Conservation (phyloP, 441 rosid species). For the Brassica hybrid region DNA sequence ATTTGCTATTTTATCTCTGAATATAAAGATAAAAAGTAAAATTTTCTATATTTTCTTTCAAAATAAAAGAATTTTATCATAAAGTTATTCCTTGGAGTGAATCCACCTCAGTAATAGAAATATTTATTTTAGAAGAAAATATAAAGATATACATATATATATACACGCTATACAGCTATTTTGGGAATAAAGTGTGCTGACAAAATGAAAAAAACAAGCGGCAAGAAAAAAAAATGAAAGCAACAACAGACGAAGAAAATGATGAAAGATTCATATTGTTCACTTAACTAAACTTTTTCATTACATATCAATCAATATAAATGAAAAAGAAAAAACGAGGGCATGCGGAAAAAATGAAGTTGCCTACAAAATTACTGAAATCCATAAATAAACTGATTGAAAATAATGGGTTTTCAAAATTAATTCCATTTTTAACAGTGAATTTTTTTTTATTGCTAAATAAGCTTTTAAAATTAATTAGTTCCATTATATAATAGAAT, state of each 20-base stretch:
- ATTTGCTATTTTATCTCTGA: too few species aligned
- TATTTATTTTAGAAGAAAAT: too few species aligned
- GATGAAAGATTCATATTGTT: slow-evolving; percentile 8
- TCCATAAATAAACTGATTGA: background rate
- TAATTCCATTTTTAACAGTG: background rate
- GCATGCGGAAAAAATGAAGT: background rate
- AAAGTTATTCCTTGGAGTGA: too few species aligned
- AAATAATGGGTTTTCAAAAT: background rate
- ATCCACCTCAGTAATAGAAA: too few species aligned
- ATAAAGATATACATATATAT: too few species aligned
- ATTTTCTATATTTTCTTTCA: too few species aligned
- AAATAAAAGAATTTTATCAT: too few species aligned
- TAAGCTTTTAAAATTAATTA: background rate
- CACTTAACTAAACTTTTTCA: slow-evolving; percentile 6
- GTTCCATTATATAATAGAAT: background rate
- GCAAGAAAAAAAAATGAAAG: slow-evolving; percentile 22
- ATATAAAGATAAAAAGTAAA: too few species aligned
- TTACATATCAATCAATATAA: slow-evolving; percentile 9
- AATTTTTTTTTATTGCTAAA: too few species aligned
- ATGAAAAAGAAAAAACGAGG: background rate
- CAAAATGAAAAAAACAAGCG: slow-evolving; percentile 6
- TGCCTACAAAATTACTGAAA: background rate
- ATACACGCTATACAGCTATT: slow-evolving; percentile 13
- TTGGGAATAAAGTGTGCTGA: slow-evolving; percentile 30
- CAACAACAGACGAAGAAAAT: slow-evolving; percentile 6